Evolutionary conservation across 2,329 filamentous ascomycete species (phyloP).

Genomic region (Metarhizium album): DNA sequence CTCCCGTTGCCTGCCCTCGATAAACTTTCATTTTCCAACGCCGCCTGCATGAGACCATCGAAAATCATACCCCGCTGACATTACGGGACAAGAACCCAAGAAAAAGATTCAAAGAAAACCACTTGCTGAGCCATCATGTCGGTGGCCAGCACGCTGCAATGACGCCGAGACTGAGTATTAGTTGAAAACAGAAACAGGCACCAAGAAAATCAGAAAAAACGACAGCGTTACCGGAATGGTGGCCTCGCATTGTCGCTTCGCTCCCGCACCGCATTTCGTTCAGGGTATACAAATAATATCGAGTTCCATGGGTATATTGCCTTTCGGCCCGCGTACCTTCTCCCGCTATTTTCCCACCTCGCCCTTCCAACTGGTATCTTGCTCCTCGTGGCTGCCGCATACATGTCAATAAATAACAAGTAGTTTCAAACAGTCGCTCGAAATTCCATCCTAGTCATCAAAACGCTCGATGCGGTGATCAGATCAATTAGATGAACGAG

Average conservation of each 20-base stretch:
- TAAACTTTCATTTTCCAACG: conserved; percentile 4
- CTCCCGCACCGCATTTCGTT: neutral
- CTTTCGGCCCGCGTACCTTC: neutral
- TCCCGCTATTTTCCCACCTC: neutral
- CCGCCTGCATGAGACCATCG: conserved; percentile 2
- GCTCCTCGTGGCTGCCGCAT: neutral
- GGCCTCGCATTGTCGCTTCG: neutral
- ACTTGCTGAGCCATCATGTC: neutral
- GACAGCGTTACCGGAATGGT: neutral
- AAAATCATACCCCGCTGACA: conserved; percentile 2
- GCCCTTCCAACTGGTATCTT: neutral
- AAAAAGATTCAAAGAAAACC: conserved; percentile 3
- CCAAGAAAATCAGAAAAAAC: neutral
- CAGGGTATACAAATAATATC: neutral
- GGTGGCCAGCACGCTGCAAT: neutral
- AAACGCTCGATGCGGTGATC: neutral
- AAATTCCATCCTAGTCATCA: neutral
- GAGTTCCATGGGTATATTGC: neutral
- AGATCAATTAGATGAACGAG: conserved; percentile 21
- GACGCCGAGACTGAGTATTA: neutral
- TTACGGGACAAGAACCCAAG: conserved; percentile 1
- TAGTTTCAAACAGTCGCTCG: neutral
- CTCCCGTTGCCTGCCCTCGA: neutral
- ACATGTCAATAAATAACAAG: neutral
- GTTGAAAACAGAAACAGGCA: neutral